Base-by-base conservation (phyloP, 129 eudicot species). In the Helianthus tuberosus region DNA sequence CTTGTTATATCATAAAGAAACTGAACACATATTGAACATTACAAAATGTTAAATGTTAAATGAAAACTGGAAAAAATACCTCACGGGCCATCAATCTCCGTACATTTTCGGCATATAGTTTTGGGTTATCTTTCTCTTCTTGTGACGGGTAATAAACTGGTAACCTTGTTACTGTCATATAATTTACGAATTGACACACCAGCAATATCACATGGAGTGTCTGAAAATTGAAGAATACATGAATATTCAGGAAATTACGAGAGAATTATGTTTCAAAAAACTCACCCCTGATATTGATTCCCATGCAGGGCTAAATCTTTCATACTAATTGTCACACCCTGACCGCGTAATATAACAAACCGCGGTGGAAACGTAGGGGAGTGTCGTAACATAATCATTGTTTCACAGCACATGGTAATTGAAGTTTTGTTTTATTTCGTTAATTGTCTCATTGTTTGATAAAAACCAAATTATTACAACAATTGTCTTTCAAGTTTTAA, bases 221-320 rank as follows among this genome's bases (percentile, higher is more conserved):
- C 96, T 93, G 92, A 72, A 81, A 60, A 59, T 16, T 43, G 9
- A 39, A 52, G 4, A 54, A 15, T 3, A 64, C 5, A 46, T 48
- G 5, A 29, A 50, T 41, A 15, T 3, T 32, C 25, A 6, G 8
- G 17, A 46, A 55, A 27, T 47, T 73, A 16, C 5, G 32, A 51
- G 1, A 29, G 13, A 29, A 61, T 8, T 5, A 1, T 5, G 9
- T 29, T 61, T 58, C 12, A 12, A 59, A 54, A 52, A 3, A 80
- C 97, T 86, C 59, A 94, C 97, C 84, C 98, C 98, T 9, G 98
- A 84, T 63, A 94, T 94, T 70, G 97, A 74, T 66, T 94, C 98
- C 98, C 98, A 94, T 39, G 98, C 96, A 73, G 98, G 98, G 85
- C 98, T 90, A 54, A 94, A 90, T 84, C 98, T 84, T 61, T 82